Evolutionary conservation across 1,284 basidiomycete species (phyloP), one percentile per base, ranked within the genome.

Genomic region (Inonotus obliquus): DNA sequence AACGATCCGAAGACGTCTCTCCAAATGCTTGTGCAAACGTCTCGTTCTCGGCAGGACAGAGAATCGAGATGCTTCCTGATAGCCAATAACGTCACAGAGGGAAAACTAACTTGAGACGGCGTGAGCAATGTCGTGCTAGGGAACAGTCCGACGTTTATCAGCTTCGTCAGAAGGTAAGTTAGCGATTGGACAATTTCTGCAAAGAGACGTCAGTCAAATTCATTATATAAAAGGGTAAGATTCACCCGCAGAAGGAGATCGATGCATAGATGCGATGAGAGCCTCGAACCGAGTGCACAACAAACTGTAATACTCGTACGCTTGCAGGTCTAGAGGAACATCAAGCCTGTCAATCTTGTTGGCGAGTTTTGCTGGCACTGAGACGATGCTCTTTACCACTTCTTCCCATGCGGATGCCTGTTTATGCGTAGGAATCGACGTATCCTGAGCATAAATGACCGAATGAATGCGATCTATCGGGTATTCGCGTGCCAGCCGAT

Each of bases 91-190:
- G 70, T 79, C 13, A 73, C 76, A 49, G 70, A 71, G 72, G 83
- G 92, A 76, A 85, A 94, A 5, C 82, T 92, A 32, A 79, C 78
- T 63, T 83, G 89, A 3, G 80, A 85, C 54, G 79, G 80, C 4
- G 49, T 38, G 29, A 58, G 71, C 13, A 70, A 69, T 56, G 75
- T 65, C 0, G 73, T 72, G 0, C 78, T 66, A 5, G 85, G 84
- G 63, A 94, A 89, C 1, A 82, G 71, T 4, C 90, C 89, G 23
- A 86, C 71, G 61, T 83, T 85, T 47, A 81, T 83, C 32, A 85
- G 80, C 70, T 89, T 92, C 6, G 80, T 77, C 13, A 92, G 69
- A 2, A 71, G 59, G 14, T 32, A 67, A 60, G 41, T 51, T 17
- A 79, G 64, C 19, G 74, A 69, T 23, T 65, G 67, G 25, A 80